Conservation (phyloP, 73 alveolate species). For the Paramecium tetraurelia region DNA sequence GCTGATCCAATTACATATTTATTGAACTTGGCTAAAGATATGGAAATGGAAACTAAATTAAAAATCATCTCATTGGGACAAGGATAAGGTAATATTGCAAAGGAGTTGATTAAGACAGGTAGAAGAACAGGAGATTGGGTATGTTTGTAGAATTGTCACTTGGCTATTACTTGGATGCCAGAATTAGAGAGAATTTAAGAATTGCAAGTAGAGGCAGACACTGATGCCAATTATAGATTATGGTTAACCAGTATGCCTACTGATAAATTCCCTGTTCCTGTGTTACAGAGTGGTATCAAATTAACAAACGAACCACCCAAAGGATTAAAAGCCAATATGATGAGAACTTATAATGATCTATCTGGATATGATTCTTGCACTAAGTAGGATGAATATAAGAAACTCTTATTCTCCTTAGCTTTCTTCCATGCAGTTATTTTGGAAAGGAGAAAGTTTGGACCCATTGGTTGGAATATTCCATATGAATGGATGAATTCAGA, state of each 20-base stretch:
- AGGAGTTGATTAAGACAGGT: constrained; percentile 85
- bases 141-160: constrained; percentile 98
- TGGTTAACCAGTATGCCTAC: constrained; percentile 99
- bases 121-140: constrained; percentile 99
- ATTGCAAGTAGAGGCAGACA: constrained; percentile 91
- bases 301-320: constrained; percentile 99
- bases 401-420: constrained; percentile 97
- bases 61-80: constrained; percentile 98
- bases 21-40: constrained; percentile 92
- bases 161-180: constrained; percentile 99
- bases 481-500: constrained; percentile 99
- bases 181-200: constrained; percentile 99
- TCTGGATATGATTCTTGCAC: constrained; percentile 87
- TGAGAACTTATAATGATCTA: constrained; percentile 94
- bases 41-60: constrained; percentile 90
- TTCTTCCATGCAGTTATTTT: constrained; percentile 99
- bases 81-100: constrained; percentile 99
- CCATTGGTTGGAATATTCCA: constrained; percentile 99
- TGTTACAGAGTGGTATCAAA: constrained; percentile 85
- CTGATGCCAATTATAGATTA: constrained; percentile 93
- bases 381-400: constrained; percentile 89
- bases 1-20: constrained; percentile 99
- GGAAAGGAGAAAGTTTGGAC: constrained; percentile 99
- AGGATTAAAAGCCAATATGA: constrained; percentile 98
- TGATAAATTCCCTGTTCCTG: constrained; percentile 99